Evolutionary conservation across 2,329 filamentous ascomycete species (phyloP).

Genomic region (Microcyclosporella mali): DNA sequence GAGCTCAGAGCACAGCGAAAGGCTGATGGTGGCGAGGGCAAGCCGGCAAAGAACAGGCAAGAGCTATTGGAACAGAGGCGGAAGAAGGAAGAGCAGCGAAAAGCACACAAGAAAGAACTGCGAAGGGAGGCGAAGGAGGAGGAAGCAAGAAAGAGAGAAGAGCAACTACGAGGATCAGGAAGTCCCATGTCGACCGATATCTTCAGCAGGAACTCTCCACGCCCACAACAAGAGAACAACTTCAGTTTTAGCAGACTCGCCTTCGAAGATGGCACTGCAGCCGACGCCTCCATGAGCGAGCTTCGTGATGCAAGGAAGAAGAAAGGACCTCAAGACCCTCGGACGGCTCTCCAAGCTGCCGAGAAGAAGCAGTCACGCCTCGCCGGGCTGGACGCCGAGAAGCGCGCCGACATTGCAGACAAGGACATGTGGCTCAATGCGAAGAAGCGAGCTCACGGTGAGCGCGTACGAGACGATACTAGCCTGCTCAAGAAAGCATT

Average conservation of each 20-base stretch:
- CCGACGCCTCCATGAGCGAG: conserved; percentile 62
- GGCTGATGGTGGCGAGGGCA: conserved; percentile 75
- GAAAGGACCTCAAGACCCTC: conserved; percentile 77
- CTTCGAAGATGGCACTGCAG: conserved; percentile 76
- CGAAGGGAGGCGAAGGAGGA: conserved; percentile 71
- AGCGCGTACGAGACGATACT: conserved; percentile 82
- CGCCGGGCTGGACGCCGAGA: conserved; percentile 66
- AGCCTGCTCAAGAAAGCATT: conserved; percentile 85
- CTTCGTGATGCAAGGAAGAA: conserved; percentile 61
- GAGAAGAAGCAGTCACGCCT: conserved; percentile 82
- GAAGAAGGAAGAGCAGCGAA: conserved; percentile 78
- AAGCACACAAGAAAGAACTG: conserved; percentile 81
- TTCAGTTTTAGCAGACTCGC: conserved; percentile 89
- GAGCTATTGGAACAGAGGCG: conserved; percentile 87
- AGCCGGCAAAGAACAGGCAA: conserved; percentile 76
- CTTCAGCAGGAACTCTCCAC: conserved; percentile 45
- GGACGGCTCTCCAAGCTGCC: conserved; percentile 76
- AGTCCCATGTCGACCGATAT: conserved; percentile 45
- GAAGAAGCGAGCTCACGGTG: conserved; percentile 79
- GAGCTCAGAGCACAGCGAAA: conserved; percentile 79
- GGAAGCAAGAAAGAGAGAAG: conserved; percentile 58
- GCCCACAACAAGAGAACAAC: conserved; percentile 50
- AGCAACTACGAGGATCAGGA: conserved; percentile 52
- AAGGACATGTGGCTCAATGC: conserved; percentile 94
- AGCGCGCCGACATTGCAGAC: conserved; percentile 79